Evolutionary conservation across 164 flowering plant species (phyloP).

Genomic region (Macadamia integrifolia): DNA sequence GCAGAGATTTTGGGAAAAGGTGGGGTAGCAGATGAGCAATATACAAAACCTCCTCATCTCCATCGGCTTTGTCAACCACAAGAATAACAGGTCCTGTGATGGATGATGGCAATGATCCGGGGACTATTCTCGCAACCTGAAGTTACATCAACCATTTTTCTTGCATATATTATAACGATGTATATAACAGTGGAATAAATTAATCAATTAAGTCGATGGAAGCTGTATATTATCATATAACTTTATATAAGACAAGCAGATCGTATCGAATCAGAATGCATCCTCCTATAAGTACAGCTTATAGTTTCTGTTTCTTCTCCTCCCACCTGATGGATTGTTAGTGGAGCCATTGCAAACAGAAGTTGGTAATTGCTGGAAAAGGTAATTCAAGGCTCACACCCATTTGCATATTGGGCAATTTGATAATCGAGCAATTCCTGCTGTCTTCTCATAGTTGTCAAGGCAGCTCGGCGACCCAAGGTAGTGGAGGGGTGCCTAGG

Average conservation of each 20-base stretch:
- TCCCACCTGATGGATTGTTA: no score
- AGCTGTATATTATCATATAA: background rate
- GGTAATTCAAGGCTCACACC: no score
- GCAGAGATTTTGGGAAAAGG: background rate
- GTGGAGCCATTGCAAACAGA: no score
- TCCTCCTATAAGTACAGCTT: no score
- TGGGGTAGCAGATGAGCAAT: background rate
- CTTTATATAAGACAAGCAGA: background rate
- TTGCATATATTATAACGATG: background rate
- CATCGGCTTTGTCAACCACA: constrained; percentile 87
- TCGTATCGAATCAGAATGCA: no score
- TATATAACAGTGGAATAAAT: background rate
- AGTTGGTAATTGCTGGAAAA: no score
- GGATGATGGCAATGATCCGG: constrained; percentile 67
- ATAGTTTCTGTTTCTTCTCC: no score
- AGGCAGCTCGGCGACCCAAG: no score
- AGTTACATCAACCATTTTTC: constrained; percentile 8
- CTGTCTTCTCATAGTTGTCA: no score
- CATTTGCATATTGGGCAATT: no score
- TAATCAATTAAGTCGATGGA: background rate
- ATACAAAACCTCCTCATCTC: constrained; percentile 86
- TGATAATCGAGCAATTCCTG: no score
- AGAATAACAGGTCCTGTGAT: constrained; percentile 71
- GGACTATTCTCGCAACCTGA: constrained; percentile 79
- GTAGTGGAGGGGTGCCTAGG: no score